Base-by-base conservation (phyloP, 371 early-diverging fungal genomes). In the Mortierella sp. region DNA sequence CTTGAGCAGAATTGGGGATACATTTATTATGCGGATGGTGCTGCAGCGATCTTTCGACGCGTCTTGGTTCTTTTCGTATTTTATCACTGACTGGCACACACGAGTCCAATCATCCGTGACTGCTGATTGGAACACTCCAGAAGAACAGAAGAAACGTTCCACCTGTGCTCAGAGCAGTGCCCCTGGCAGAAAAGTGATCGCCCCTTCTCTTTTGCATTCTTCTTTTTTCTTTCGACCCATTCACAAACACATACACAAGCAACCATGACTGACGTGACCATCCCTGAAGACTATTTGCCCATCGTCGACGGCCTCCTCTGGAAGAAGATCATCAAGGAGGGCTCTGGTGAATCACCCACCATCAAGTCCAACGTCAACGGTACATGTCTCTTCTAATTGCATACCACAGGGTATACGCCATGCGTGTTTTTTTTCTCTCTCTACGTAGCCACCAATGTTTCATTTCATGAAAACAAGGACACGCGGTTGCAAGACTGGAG, bases 321-420 rank as follows among this genome's bases (percentile, higher is more conserved):
- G 87, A 86, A 86, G 74, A 86, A 86, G 80, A 86, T 86, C 48
- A 80, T 86, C 74, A 65, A 73, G 45, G 87, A 86, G 76, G 87
- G 87, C 38, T 75, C 82, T 8, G 87, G 87, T 55, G 83, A 86
- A 31, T 80, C 80, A 1, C 87, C 87, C 47, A 78, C 57, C 21
- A 34, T 24, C 28, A 80, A 76, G 78, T 77, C 82, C 19, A 86
- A 72, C 38, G 83, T 86, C 65, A 82, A 80, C 54, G 87, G 87
- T 82, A 82, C 63, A 63, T 63, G 55, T n/a, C n/a, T 0, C 21
- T 6, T 21, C 24, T n/a, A 21, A 55, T 55, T 6, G 55, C 24
- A 9, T n/a, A 19, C 55, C 55, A n/a, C 60, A 26, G 11, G 57
- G n/a, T 13, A 26, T 13, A 3, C 26, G 58, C n/a, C 24, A 2